Conservation (phyloP, 2,329 filamentous ascomycete species). For the Aspergillus sojae region DNA sequence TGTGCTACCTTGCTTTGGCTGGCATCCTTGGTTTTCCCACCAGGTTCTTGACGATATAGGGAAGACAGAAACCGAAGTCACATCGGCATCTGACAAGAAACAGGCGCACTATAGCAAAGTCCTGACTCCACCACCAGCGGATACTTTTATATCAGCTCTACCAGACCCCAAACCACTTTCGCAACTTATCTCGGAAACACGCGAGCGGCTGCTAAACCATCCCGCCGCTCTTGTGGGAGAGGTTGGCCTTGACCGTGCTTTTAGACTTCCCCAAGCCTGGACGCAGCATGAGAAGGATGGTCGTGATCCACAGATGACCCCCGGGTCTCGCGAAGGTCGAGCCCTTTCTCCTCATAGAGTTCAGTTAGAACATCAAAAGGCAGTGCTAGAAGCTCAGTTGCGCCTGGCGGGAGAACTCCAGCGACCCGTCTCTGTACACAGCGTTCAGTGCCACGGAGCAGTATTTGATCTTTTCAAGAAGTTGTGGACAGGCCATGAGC, state of each 20-base stretch:
- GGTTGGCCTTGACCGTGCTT: slow-evolving; percentile 63
- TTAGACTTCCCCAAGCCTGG: slow-evolving; percentile 61
- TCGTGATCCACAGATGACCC: slow-evolving; percentile 50
- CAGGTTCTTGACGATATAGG: slow-evolving; percentile 55
- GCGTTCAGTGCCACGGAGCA: slow-evolving; percentile 64
- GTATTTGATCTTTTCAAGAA: slow-evolving; percentile 59
- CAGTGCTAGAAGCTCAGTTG: slow-evolving; percentile 60
- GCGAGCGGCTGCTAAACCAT: slow-evolving; percentile 50
- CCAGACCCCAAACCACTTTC: slow-evolving; percentile 59
- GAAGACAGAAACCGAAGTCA: slow-evolving; percentile 21
- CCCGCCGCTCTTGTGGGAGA: slow-evolving; percentile 64
- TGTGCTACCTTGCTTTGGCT: slow-evolving; percentile 65
- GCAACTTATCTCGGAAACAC: slow-evolving; percentile 54
- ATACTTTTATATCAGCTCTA: slow-evolving; percentile 53
- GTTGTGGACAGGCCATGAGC: slow-evolving; percentile 62
- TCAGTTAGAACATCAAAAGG: slow-evolving; percentile 59
- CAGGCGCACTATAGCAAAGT: slow-evolving; percentile 58
- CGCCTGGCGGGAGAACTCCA: slow-evolving; percentile 60
- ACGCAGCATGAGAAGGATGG: slow-evolving; percentile 32
- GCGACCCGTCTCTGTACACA: slow-evolving; percentile 63
- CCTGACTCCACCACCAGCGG: slow-evolving; percentile 49
- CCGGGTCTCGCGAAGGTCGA: slow-evolving; percentile 63
- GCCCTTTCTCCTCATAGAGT: slow-evolving; percentile 61
- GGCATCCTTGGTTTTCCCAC: slow-evolving; percentile 71
- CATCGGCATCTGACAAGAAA: slow-evolving; percentile 30